phyloP scores from a whole-genome alignment of 2,329 filamentous ascomycete genomes.

The Diaporthe nobilis region DNA sequence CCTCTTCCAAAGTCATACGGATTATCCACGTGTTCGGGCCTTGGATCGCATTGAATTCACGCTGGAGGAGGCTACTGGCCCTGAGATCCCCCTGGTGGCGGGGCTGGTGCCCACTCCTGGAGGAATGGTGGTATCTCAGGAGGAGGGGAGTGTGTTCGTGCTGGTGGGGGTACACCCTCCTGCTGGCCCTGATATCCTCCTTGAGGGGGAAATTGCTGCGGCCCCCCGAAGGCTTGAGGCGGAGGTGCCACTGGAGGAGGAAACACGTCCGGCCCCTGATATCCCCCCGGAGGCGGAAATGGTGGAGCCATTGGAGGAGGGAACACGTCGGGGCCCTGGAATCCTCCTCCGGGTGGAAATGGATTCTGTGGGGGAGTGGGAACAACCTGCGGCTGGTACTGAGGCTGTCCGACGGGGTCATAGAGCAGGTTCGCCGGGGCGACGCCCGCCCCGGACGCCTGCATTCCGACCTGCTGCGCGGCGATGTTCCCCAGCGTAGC shows the following conservation, averaged over 20 bases:
- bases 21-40: too few species aligned
- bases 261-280: not conserved
- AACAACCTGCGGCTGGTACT: not conserved
- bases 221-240: not conserved
- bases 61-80: not conserved
- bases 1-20: not conserved
- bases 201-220: not conserved
- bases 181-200: too few species aligned
- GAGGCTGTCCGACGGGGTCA: not conserved
- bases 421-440: not conserved
- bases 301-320: not conserved
- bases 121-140: too few species aligned
- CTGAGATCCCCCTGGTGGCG: too few species aligned
- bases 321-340: not conserved
- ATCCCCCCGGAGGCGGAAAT: not conserved
- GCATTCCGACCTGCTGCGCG: not conserved
- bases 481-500: not conserved
- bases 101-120: too few species aligned
- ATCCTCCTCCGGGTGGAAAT: not conserved
- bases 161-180: too few species aligned
- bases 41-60: not conserved
- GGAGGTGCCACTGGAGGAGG: not conserved
- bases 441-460: not conserved
- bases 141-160: too few species aligned
- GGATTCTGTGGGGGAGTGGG: not conserved